These are phyloP conservation scores for Podila verticillata DNA, from an alignment of 192 early-diverging fungal genomes.

Conservation along the genomic window DNA sequence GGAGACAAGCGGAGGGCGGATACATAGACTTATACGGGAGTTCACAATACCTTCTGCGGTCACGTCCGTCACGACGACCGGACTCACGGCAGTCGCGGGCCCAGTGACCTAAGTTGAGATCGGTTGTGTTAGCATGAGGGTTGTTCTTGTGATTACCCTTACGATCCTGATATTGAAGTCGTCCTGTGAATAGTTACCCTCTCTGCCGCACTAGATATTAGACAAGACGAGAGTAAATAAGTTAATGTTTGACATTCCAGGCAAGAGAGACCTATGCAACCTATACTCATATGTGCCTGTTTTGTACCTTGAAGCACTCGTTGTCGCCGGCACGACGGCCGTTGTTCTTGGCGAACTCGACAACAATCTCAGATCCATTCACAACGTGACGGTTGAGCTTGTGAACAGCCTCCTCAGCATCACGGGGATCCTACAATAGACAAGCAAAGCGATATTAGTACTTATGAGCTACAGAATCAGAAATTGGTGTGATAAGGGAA, in stretches of 20 bases:
- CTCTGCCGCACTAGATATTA: constrained; percentile 29
- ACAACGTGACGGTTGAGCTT: constrained; percentile 53
- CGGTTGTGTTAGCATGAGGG: neutral
- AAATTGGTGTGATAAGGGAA: neutral
- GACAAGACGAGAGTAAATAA: neutral
- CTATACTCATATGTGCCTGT: constrained; percentile 7
- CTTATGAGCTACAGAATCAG: neutral
- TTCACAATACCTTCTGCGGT: constrained; percentile 54
- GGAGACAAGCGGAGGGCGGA: neutral
- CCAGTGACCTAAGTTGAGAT: constrained; percentile 54
- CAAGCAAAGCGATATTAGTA: neutral
- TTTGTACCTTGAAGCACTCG: constrained; percentile 57
- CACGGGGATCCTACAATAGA: constrained; percentile 48
- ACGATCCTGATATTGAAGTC: neutral
- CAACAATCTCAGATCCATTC: constrained; percentile 54
- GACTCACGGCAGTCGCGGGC: constrained; percentile 56
- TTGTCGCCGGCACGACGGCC: constrained; percentile 60
- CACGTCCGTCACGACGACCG: constrained; percentile 34
- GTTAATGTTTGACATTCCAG: neutral
- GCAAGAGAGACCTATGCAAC: neutral
- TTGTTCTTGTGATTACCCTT: neutral
- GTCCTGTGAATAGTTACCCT: constrained; percentile 13
- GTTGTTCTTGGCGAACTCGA: constrained; percentile 67
- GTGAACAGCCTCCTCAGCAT: constrained; percentile 60
- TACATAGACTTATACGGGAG: neutral